Base-by-base conservation (phyloP, 192 early-diverging fungal species). In the Cladochytrium replicatum region DNA sequence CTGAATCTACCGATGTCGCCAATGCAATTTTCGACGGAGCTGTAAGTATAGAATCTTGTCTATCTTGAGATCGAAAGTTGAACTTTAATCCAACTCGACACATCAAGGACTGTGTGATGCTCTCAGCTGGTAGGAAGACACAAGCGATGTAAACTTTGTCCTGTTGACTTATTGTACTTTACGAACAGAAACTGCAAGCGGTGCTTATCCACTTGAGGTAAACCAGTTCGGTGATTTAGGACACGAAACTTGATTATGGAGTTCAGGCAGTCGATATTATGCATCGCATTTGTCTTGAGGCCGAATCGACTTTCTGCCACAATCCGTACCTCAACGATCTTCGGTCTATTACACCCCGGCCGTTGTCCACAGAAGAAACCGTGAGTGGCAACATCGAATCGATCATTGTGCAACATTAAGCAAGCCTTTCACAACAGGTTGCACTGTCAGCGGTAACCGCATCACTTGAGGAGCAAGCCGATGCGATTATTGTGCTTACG, bases 61-160 rank as follows among this genome's bases (percentile, higher is more conserved):
- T 88, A 84, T 21, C 86, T 86, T 41, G 88, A 89, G 68, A 88
- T 85, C 3, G 88, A n/a, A n/a, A n/a, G n/a, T n/a, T n/a, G n/a
- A n/a, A n/a, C n/a, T n/a, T 86, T 52, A 89, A 88, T 69, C 86
- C 86, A 15, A 61, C 59, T 43, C 87, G 87, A 58, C 87, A 85
- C 30, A 68, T 88, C 48, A 78, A 90, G 63, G 79, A 58, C 31
- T 58, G 60, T 6, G 57, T 58, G 0, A 58, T 58, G 57, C 32
- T 44, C 11, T 44, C 43, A 17, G 59, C n/a, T n/a, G n/a, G n/a
- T n/a, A n/a, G n/a, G n/a, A n/a, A n/a, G n/a, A n/a, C n/a, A n/a
- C 87, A 19, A n/a, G n/a, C n/a, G n/a, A n/a, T n/a, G n/a, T n/a
- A n/a, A n/a, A n/a, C n/a, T n/a, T n/a, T n/a, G n/a, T n/a, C n/a